phyloP scores from a whole-genome alignment of 768 basidiomycete species.

The Calocera viscosa region DNA sequence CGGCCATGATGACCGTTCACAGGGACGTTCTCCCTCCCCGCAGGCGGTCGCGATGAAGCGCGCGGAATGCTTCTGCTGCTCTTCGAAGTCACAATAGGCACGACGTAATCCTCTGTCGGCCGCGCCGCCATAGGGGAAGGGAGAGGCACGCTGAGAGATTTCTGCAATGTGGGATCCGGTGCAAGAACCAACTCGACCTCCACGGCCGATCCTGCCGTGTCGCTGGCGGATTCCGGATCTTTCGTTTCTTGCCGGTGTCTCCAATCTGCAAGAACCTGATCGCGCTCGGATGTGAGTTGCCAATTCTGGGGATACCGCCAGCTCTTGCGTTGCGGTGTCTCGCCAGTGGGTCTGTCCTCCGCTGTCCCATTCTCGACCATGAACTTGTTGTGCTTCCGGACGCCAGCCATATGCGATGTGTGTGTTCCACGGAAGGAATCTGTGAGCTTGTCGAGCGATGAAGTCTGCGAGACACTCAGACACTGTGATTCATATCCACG shows the following conservation, averaged over 20 bases:
- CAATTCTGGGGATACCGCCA: slow-evolving; percentile 62
- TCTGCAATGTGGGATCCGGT: not conserved
- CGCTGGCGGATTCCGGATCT: not conserved
- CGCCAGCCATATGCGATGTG: slow-evolving; percentile 33
- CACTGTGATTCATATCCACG: not conserved
- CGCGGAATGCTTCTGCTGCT: not conserved
- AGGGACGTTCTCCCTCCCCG: slow-evolving; percentile 3
- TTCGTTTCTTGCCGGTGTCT: not conserved
- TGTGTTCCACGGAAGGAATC: slow-evolving; percentile 37
- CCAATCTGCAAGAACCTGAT: slow-evolving; percentile 36
- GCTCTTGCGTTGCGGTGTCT: slow-evolving; percentile 61
- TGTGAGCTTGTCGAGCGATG: slow-evolving; percentile 31
- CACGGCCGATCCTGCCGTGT: not conserved
- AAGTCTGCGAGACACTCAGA: slow-evolving; percentile 28
- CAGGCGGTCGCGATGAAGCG: not conserved
- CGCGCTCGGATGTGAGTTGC: slow-evolving; percentile 54
- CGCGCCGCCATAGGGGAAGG: not conserved
- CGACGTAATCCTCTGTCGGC: not conserved
- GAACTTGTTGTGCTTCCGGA: slow-evolving; percentile 38
- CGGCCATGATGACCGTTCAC: not conserved
- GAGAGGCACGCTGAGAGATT: not conserved
- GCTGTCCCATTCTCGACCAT: slow-evolving; percentile 25
- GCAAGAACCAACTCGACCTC: not conserved
- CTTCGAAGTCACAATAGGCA: not conserved
- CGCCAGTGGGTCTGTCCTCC: slow-evolving; percentile 50